phyloP scores from a whole-genome alignment of 495 filamentous ascomycete genomes.

The Podospora pseudocomata region DNA sequence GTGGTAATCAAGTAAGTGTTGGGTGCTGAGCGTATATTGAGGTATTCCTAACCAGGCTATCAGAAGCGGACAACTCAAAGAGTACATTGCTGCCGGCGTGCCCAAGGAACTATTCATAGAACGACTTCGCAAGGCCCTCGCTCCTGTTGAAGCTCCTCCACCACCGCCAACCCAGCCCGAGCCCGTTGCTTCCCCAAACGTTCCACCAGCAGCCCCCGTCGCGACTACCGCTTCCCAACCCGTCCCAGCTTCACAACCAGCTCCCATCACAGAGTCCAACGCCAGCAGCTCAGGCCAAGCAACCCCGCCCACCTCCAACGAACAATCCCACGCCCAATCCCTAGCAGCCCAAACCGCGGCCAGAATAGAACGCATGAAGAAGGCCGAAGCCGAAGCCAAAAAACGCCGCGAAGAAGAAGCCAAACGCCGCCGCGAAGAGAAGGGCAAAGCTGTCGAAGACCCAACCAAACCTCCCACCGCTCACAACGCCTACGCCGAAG shows the following conservation, averaged over 20 bases:
- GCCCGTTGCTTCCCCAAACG: not conserved
- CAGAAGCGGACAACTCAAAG: constrained; percentile 59
- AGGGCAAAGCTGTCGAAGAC: constrained; percentile 35
- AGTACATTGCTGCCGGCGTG: constrained; percentile 60
- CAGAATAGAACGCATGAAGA: constrained; percentile 27
- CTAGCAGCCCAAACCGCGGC: constrained; percentile 28
- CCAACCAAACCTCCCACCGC: constrained; percentile 31
- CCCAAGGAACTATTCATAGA: constrained; percentile 55
- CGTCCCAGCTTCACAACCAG: not conserved
- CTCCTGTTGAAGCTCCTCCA: constrained; percentile 3
- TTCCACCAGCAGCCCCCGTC: not conserved
- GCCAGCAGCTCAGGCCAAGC: constrained; percentile 1
- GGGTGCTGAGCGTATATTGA: not conserved
- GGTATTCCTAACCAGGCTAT: not conserved
- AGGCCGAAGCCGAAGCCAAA: constrained; percentile 22
- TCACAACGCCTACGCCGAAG: constrained; percentile 42
- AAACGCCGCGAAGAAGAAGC: constrained; percentile 22
- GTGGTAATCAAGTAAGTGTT: constrained; percentile 67
- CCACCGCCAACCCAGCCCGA: not conserved
- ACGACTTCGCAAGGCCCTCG: constrained; percentile 45
- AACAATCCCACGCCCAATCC: constrained; percentile 21
- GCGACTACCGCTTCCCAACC: constrained; percentile 4
- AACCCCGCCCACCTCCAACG: constrained; percentile 18
- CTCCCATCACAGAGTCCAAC: not conserved
- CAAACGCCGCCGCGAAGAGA: constrained; percentile 25